Percentiles rank a stretch among this genome's conserved stretches.
These are phyloP conservation scores for Lobosporangium transversale DNA, from an alignment of 192 early-diverging fungal species.

Conservation along the genomic window DNA sequence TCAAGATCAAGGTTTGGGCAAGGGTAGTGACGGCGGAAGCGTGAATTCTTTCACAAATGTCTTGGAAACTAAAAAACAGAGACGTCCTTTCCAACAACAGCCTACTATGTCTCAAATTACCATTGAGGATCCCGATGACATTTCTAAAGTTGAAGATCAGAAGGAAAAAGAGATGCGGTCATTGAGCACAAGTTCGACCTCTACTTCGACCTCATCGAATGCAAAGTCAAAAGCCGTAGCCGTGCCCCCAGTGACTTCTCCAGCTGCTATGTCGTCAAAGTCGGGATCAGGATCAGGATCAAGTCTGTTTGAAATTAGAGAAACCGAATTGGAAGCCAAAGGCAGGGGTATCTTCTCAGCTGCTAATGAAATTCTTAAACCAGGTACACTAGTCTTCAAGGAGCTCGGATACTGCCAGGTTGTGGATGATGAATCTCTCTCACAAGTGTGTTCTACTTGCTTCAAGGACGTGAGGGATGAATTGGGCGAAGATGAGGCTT, in stretches of 20 bases:
- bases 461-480: slow-evolving; percentile 48
- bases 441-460: slow-evolving; percentile 36
- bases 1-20: too few species aligned
- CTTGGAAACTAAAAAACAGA: background rate
- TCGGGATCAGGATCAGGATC: slow-evolving; percentile 14
- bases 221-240: too few species aligned
- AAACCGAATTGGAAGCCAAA: slow-evolving; percentile 12
- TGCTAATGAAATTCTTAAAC: slow-evolving; percentile 11
- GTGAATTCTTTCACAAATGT: background rate
- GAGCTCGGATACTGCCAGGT: slow-evolving; percentile 49
- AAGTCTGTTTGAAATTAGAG: slow-evolving; percentile 23
- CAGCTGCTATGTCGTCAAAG: slow-evolving; percentile 18
- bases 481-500: slow-evolving; percentile 22
- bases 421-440: slow-evolving; percentile 34
- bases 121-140: too few species aligned
- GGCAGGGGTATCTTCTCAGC: slow-evolving; percentile 36
- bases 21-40: background rate
- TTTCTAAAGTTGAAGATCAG: too few species aligned
- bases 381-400: slow-evolving; percentile 34
- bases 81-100: slow-evolving; percentile 21
- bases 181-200: background rate
- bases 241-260: slow-evolving; percentile 20
- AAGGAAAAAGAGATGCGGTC: background rate
- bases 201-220: too few species aligned
- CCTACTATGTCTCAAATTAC: background rate